phyloP scores from a whole-genome alignment of 2,329 filamentous ascomycete genomes.

The Neoascochyta sp. region DNA sequence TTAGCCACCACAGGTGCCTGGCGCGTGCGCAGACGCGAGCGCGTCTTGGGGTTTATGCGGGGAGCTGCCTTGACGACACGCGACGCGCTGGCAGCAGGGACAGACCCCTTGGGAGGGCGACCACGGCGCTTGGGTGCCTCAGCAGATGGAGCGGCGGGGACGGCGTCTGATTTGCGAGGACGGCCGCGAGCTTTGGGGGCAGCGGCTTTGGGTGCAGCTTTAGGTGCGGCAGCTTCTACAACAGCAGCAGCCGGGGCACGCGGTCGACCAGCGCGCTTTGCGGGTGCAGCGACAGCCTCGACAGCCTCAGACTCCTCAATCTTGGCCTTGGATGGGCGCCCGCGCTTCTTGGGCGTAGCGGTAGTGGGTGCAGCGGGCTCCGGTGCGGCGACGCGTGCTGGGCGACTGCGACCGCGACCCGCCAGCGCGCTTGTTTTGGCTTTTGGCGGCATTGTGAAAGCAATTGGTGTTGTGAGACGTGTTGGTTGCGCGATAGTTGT shows the following conservation, averaged over 20 bases:
- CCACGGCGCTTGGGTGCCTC: conserved; percentile 10
- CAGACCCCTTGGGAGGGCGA: conserved; percentile 11
- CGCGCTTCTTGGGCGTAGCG: conserved; percentile 19
- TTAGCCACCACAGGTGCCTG: conserved; percentile 12
- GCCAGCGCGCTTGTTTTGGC: conserved; percentile 4
- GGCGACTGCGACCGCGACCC: conserved; percentile 15
- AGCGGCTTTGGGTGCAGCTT: background rate
- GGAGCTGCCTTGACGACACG: conserved; percentile 18
- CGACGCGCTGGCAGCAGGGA: conserved; percentile 16
- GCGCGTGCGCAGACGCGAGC: conserved; percentile 19
- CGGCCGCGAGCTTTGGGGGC: conserved; percentile 17
- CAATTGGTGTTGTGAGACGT: background rate
- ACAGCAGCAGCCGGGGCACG: conserved; percentile 1
- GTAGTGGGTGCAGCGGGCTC: conserved; percentile 1
- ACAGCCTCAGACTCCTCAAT: conserved; percentile 4
- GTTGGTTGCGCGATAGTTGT: background rate
- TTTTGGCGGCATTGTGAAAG: conserved; percentile 14
- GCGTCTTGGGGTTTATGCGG: conserved; percentile 19
- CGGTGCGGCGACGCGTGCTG: conserved; percentile 7
- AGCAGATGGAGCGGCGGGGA: conserved; percentile 1
- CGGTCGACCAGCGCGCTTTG: conserved; percentile 10
- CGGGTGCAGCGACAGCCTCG: conserved; percentile 3
- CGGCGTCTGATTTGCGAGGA: conserved; percentile 8
- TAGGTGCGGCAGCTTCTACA: conserved; percentile 1
- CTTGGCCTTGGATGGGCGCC: conserved; percentile 15